phyloP scores from a whole-genome alignment of 441 rosid species.

The Syzygium syzygioides region DNA sequence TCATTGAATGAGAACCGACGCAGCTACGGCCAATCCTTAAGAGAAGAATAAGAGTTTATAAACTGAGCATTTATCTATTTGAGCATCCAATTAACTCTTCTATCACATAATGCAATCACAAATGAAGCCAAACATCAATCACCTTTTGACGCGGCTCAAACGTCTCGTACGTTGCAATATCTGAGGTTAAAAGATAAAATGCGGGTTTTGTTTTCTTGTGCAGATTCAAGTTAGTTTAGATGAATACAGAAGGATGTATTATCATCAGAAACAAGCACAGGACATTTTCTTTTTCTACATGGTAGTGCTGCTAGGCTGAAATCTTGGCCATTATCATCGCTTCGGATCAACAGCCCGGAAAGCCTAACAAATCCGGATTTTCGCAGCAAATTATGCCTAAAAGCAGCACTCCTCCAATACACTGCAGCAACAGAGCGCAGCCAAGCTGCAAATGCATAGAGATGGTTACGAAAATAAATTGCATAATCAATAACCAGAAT shows the following conservation, averaged over 20 bases:
- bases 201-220: neutral
- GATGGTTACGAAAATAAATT: neutral
- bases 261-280: neutral
- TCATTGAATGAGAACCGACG: neutral
- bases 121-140: neutral
- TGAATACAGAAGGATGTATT: neutral
- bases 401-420: slow-evolving; percentile 26
- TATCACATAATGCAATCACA: neutral
- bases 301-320: neutral
- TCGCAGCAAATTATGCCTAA: neutral
- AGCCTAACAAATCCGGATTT: neutral
- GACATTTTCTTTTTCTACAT: neutral
- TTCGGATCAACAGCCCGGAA: neutral
- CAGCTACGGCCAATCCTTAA: neutral
- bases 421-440: slow-evolving; percentile 45
- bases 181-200: neutral
- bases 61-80: neutral
- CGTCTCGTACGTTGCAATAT: neutral
- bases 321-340: neutral
- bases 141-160: no score
- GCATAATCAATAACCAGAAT: no score
- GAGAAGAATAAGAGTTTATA: neutral
- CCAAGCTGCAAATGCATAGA: slow-evolving; percentile 34
- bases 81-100: neutral
- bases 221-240: neutral